These are phyloP conservation scores for Hyparrhenia diplandra DNA, from an alignment of 176 grass and related monocot species.

Conservation along the genomic window DNA sequence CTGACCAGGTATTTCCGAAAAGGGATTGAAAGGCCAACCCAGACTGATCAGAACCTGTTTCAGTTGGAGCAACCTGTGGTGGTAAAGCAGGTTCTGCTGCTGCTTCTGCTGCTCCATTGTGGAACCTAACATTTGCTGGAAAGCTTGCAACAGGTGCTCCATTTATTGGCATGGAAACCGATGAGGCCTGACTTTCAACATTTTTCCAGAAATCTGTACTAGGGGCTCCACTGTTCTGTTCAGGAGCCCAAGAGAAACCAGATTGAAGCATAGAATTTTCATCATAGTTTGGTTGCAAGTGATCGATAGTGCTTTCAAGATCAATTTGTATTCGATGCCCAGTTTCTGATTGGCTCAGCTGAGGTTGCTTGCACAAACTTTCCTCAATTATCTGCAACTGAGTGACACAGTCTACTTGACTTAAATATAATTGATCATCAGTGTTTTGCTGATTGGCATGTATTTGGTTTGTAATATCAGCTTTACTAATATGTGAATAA, in stretches of 20 bases:
- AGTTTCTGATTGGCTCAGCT: constrained; percentile 18
- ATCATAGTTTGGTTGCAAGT: constrained; percentile 38
- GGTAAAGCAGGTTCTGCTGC: constrained; percentile 8
- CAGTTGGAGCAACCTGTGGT: background rate
- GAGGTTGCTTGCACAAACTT: background rate
- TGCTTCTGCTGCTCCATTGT: background rate
- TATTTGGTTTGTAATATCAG: background rate
- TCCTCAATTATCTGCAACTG: constrained; percentile 13
- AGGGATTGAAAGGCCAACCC: constrained; percentile 16
- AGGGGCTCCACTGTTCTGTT: constrained; percentile 14
- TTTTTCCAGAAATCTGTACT: constrained; percentile 20
- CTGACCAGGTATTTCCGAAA: constrained; percentile 52
- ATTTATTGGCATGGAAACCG: constrained; percentile 17
- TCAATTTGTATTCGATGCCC: constrained; percentile 16
- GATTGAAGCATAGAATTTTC: constrained; percentile 29
- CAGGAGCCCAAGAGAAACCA: constrained; percentile 29
- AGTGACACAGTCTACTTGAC: background rate
- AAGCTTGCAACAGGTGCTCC: constrained; percentile 19
- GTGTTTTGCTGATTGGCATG: constrained; percentile 5
- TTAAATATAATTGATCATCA: background rate
- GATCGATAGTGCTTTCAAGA: constrained; percentile 10
- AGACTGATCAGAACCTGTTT: constrained; percentile 30
- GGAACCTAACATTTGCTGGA: constrained; percentile 28
- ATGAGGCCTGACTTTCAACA: constrained; percentile 23
- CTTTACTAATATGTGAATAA: constrained; percentile 1